Evolutionary conservation across 306 rosid genomes (phyloP).

Genomic region (Prunus mongolica): DNA sequence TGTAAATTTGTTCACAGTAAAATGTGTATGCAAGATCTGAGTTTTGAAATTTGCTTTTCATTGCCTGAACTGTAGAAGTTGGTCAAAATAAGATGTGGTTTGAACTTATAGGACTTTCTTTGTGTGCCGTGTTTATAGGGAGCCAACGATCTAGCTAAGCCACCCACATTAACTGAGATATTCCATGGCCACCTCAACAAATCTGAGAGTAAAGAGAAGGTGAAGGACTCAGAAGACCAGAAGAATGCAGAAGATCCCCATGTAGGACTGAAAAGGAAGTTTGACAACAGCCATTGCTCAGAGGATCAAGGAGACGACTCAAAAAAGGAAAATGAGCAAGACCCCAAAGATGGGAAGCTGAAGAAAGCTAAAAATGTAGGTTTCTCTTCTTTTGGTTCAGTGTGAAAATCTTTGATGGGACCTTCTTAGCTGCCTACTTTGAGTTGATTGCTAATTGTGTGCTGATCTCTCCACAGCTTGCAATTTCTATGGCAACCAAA

Average conservation of each 20-base stretch:
- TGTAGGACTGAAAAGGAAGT: constrained; percentile 66
- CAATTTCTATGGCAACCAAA: constrained; percentile 82
- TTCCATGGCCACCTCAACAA: constrained; percentile 46
- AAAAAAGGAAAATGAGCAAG: constrained; percentile 32
- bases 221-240: constrained; percentile 29
- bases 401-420: background rate
- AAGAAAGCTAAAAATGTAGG: constrained; percentile 83
- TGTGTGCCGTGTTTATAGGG: constrained; percentile 41
- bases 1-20: background rate
- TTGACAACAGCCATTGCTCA: constrained; percentile 42
- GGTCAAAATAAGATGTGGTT: background rate
- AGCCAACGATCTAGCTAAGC: constrained; percentile 69
- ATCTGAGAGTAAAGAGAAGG: constrained; percentile 38
- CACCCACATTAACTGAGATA: constrained; percentile 80
- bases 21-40: background rate
- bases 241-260: constrained; percentile 24
- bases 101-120: background rate
- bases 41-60: background rate
- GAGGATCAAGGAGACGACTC: constrained; percentile 47
- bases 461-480: constrained; percentile 46
- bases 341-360: constrained; percentile 43
- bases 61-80: background rate
- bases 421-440: background rate
- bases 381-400: background rate
- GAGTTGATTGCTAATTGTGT: constrained; percentile 14